phyloP scores from a whole-genome alignment of 202 grass and related monocot genomes.

The Panicum hallii region DNA sequence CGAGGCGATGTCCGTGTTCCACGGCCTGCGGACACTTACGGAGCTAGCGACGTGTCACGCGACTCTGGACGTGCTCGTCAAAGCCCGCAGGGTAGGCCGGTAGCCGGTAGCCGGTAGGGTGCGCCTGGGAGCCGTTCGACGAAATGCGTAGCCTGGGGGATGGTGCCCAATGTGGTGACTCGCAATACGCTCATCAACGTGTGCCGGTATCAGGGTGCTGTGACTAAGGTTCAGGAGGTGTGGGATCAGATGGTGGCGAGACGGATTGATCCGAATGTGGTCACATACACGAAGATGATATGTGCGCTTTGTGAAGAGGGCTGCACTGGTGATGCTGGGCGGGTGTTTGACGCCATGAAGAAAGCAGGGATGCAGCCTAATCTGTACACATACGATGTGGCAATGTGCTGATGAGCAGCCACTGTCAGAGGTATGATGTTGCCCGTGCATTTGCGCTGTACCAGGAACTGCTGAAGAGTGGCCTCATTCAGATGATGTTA shows the following conservation, averaged over 20 bases:
- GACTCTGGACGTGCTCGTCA: constrained; percentile 48
- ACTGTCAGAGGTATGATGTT: constrained; percentile 42
- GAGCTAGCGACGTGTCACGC: constrained; percentile 48
- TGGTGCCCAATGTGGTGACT: constrained; percentile 50
- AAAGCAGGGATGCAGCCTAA: constrained; percentile 55
- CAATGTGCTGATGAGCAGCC: constrained; percentile 58
- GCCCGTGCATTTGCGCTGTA: constrained; percentile 35
- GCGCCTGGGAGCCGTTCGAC: constrained; percentile 53
- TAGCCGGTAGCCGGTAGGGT: background rate
- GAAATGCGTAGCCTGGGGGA: constrained; percentile 55
- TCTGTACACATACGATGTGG: constrained; percentile 56
- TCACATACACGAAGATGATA: constrained; percentile 63
- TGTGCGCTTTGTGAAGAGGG: constrained; percentile 54
- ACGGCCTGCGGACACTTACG: constrained; percentile 39
- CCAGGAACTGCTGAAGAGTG: constrained; percentile 50
- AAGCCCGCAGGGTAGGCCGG: constrained; percentile 18
- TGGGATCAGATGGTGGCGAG: constrained; percentile 52
- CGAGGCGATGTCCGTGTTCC: constrained; percentile 52
- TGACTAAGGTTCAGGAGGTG: constrained; percentile 45
- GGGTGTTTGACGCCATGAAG: constrained; percentile 47
- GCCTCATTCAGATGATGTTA: constrained; percentile 44
- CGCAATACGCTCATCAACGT: constrained; percentile 60
- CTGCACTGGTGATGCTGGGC: constrained; percentile 37
- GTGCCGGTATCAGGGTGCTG: constrained; percentile 45
- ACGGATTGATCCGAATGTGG: constrained; percentile 45